Evolutionary conservation across 1,139 yeast genomes (phyloP), one percentile per base, ranked within the genome.

Genomic region (Yamadazyma pseudoaaseri): DNA sequence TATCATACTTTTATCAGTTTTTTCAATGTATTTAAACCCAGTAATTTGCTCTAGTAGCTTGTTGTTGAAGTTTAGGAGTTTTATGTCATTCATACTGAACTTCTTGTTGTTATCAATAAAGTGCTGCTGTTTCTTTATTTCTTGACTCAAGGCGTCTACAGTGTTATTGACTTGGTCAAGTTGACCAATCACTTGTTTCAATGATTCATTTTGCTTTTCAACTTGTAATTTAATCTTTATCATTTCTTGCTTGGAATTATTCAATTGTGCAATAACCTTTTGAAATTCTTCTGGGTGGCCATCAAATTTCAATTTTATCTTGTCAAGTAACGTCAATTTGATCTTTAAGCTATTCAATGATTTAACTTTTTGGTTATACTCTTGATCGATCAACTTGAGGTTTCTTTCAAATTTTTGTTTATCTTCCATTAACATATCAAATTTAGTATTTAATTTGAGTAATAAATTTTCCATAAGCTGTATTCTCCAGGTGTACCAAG

Each of bases 401-500:
- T 58, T 58, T 3, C 38, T 30, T 5, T 47, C 36, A 7, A 68
- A 38, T 7, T 42, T 47, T 3, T 31, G 40, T 31, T 53, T 55
- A 41, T 65, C 69, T 10, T 54, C 45, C 15, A 45, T 43, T 18
- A 70, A 51, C 5, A 37, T 41, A 13, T 51, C 50, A 24, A 50
- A 42, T 38, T 58, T 65, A 25, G 51, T 53, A 20, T 57, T 52
- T 25, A 74, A 51, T 31, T 66, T 73, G 16, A 52, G 52, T 24
- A 66, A 45, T 15, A 76, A 56, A 31, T 56, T 64, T 39, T 43
- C 39, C 1, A 72, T 55, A 26, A 76, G 53, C 39, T 72, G 71
- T n/a, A 60, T 53, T 41, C 82, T 54, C 84, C 84, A 78, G 26
- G 62, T 69, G 45, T 75, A 76, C 83, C 83, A 79, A 1, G 72